phyloP scores from a whole-genome alignment of 805 yeast genomes.

The Candida odintsovae region DNA sequence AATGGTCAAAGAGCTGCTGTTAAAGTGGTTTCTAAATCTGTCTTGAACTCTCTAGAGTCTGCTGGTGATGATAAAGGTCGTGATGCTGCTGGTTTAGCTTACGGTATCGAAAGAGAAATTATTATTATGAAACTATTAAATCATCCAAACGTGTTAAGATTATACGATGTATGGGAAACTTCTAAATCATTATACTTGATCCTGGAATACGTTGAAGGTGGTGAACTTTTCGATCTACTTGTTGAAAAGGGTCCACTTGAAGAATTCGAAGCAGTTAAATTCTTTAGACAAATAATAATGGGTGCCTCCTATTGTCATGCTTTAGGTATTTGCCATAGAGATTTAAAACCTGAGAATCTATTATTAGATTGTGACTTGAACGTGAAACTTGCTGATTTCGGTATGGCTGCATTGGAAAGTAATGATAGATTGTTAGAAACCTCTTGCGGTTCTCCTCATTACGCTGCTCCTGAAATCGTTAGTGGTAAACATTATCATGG shows the following conservation, averaged over 20 bases:
- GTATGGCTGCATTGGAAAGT: slow-evolving; percentile 83
- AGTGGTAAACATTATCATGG: slow-evolving; percentile 76
- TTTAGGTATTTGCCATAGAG: slow-evolving; percentile 76
- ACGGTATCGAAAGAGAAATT: slow-evolving; percentile 96
- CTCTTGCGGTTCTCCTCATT: slow-evolving; percentile 84
- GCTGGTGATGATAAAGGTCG: slow-evolving; percentile 32
- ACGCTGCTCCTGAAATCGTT: slow-evolving; percentile 85
- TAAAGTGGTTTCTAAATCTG: slow-evolving; percentile 70
- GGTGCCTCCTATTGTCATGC: slow-evolving; percentile 82
- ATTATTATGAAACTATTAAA: slow-evolving; percentile 94
- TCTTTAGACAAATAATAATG: slow-evolving; percentile 69
- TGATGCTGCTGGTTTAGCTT: slow-evolving; percentile 67
- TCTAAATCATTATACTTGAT: slow-evolving; percentile 79
- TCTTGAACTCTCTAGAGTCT: slow-evolving; percentile 29
- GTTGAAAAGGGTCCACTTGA: slow-evolving; percentile 63
- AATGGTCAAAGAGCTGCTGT: slow-evolving; percentile 80
- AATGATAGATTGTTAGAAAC: slow-evolving; percentile 68
- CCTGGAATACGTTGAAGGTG: slow-evolving; percentile 83
- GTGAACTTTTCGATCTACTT: slow-evolving; percentile 71
- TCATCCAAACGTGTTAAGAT: slow-evolving; percentile 88
- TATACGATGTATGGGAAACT: slow-evolving; percentile 98
- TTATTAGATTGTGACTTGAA: slow-evolving; percentile 59
- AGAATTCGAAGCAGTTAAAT: slow-evolving; percentile 69
- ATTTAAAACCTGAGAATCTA: slow-evolving; percentile 76
- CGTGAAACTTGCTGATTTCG: slow-evolving; percentile 80